Evolutionary conservation across 805 yeast genomes (phyloP).

Genomic region (Naumovozyma baii): DNA sequence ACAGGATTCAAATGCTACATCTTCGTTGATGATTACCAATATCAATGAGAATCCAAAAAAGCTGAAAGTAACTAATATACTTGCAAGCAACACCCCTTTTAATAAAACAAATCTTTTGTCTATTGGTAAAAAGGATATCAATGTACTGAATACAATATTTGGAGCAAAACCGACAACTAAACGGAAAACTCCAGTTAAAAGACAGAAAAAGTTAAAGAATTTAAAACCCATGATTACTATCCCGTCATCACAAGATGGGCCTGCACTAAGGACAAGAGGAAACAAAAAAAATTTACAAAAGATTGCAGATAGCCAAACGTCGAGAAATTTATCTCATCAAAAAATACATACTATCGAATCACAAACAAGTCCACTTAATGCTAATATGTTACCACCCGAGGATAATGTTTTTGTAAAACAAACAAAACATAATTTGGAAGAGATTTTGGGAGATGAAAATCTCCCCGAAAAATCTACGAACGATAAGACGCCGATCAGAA

Average conservation of each 20-base stretch:
- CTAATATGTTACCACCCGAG: no score
- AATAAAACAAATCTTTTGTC: no score
- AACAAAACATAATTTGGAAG: no score
- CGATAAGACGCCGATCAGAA: no score
- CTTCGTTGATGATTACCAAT: constrained; percentile 15
- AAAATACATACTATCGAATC: neutral
- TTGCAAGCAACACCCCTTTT: neutral
- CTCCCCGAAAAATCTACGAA: no score
- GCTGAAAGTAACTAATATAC: neutral
- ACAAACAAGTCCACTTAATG: neutral
- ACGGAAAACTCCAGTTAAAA: constrained; percentile 1
- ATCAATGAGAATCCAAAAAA: constrained; percentile 1
- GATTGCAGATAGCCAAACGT: neutral
- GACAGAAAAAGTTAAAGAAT: constrained; percentile 14
- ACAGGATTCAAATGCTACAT: constrained; percentile 3
- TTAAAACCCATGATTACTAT: constrained; percentile 11
- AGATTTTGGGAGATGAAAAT: no score
- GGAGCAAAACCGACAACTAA: constrained; percentile 2
- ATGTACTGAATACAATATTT: constrained; percentile 20
- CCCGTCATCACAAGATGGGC: constrained; percentile 10
- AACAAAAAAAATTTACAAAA: neutral
- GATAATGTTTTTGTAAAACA: no score
- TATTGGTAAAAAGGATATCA: constrained; percentile 14
- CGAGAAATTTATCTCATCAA: no score
- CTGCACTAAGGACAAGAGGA: constrained; percentile 1